Conservation (phyloP, 2,329 filamentous ascomycete species). For the Didymella pomorum region DNA sequence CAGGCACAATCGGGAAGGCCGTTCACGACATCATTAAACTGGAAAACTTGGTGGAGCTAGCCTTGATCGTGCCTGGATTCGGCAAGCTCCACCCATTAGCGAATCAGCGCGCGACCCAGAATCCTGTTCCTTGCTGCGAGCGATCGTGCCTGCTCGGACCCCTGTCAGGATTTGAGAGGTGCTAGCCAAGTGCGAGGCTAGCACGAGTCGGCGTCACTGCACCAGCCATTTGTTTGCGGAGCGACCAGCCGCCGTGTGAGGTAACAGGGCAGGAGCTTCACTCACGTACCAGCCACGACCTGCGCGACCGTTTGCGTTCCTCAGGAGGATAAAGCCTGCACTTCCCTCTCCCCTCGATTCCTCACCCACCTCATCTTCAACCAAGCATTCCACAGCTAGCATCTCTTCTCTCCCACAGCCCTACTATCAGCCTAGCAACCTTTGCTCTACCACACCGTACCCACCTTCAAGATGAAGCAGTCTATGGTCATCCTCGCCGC, state of each 20-base stretch:
- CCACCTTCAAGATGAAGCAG: constrained; percentile 46
- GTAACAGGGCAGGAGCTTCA: constrained; percentile 22
- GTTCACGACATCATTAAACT: constrained; percentile 33
- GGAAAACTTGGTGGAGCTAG: constrained; percentile 17
- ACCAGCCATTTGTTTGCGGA: constrained; percentile 31
- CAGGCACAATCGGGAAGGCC: constrained; percentile 3
- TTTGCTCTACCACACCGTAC: constrained; percentile 20
- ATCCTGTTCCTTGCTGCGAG: constrained; percentile 24
- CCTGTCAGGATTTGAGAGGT: constrained; percentile 15
- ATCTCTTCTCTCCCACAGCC: constrained; percentile 22
- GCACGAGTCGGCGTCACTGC: constrained; percentile 20
- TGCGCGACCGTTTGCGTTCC: constrained; percentile 20
- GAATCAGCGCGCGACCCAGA: constrained; percentile 21
- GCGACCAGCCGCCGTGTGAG: constrained; percentile 18
- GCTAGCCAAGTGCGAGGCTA: constrained; percentile 3
- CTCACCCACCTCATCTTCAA: constrained; percentile 21
- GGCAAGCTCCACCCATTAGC: constrained; percentile 22
- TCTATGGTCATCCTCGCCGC: constrained; percentile 49
- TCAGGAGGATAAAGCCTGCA: constrained; percentile 18
- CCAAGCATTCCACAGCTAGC: constrained; percentile 20
- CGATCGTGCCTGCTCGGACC: constrained; percentile 28
- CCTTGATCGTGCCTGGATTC: constrained; percentile 12
- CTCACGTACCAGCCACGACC: constrained; percentile 23
- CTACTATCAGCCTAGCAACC: constrained; percentile 34
- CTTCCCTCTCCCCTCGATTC: constrained; percentile 18